Evolutionary conservation across 2,329 filamentous ascomycete genomes (phyloP), one percentile per base, ranked within the genome.

Genomic region (Penicillium sp.): DNA sequence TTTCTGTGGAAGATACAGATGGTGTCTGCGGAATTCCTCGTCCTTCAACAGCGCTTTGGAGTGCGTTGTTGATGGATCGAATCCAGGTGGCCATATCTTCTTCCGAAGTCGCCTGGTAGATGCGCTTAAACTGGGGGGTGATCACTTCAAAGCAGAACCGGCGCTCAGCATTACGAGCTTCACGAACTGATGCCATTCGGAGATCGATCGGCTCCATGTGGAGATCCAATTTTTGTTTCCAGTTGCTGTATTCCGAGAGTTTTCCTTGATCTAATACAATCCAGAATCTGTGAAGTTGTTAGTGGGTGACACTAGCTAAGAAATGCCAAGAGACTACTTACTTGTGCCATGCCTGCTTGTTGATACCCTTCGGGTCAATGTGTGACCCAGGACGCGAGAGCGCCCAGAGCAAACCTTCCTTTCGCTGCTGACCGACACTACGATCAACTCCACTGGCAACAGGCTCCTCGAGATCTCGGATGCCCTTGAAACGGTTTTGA

Each of bases 1-100:
- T 75, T n/a, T 76, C 75, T 7, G 74, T 73, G 12, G 63, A 60
- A 3, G 75, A 70, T 26, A 76, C 72, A 33, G 79, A 72, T 18
- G 76, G 74, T 9, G 74, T 65, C 3, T 76, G 73, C 10, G 77
- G 71, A 47, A 79, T 76, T 24, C 84, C 84, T 56, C 87, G 85
- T 36, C 90, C 88, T 74, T 99, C 95, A 43, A 99, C 91, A 13
- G 94, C 95, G 68, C 91, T 96, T 68, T 99, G 94, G 32, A 97
- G 78, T 8, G 94, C 95, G 67, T 97, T 99, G 73, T 99, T 99
- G 76, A 99, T 95, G 17, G 94, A 88, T 18, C 84, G 81, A 62
- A 99, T 99, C 94, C 94, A 99, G 62, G 86, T 93, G 68, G 88
- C 91, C 90, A 99, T 96, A 65, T 99, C 94, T 32, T 99, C 94